Evolutionary conservation across 495 filamentous ascomycete genomes (phyloP).

Genomic region (Daldinia childiae): DNA sequence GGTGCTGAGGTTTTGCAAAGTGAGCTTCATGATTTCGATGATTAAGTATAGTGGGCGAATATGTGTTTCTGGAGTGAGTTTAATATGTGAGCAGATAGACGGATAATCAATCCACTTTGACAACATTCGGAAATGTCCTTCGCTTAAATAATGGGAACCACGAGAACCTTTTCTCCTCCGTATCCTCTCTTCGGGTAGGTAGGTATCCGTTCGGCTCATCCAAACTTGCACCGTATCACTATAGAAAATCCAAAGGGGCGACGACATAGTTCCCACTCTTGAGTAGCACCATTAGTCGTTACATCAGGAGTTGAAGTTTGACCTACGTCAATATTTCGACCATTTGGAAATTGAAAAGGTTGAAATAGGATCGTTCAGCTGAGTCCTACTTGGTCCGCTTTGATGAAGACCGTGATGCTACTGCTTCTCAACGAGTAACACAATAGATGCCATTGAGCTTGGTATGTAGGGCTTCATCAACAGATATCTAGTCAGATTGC

Average conservation of each 20-base stretch:
- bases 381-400: slow-evolving; percentile 3
- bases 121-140: not conserved
- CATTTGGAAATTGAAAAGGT: not conserved
- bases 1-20: slow-evolving; percentile 11
- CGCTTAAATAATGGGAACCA: slow-evolving; percentile 1
- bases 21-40: slow-evolving; percentile 6
- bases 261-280: not conserved
- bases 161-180: not conserved
- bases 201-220: not conserved
- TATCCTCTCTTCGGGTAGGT: not conserved
- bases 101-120: not conserved
- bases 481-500: not conserved
- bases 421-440: not conserved
- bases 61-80: not conserved
- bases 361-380: slow-evolving; percentile 19
- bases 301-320: not conserved
- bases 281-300: not conserved
- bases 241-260: not conserved
- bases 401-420: not conserved
- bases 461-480: not conserved
- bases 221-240: too few species aligned
- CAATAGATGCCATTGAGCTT: not conserved
- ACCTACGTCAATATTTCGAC: slow-evolving; percentile 18
- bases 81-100: not conserved
- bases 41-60: not conserved